phyloP scores from a whole-genome alignment of 106 monocot genomes.

The Posidonia australis region DNA sequence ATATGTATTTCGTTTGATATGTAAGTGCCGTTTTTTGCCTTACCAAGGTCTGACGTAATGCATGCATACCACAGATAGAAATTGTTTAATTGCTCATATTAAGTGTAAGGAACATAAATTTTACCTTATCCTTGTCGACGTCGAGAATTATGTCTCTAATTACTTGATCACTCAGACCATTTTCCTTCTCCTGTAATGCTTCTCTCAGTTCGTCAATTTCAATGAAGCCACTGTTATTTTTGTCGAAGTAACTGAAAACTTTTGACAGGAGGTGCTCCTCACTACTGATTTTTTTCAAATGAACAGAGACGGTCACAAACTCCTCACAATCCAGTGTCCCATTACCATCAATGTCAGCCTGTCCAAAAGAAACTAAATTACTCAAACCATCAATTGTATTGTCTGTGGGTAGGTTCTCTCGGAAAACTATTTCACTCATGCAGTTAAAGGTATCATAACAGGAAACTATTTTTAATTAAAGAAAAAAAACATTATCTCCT shows the following conservation, averaged over 20 bases:
- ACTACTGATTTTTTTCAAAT: conserved; percentile 54
- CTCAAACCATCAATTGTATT: neutral
- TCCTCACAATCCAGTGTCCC: conserved; percentile 72
- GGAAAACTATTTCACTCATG: too few relatives aligned
- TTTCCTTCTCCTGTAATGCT: conserved; percentile 45
- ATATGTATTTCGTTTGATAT: too few relatives aligned
- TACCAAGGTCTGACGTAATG: too few relatives aligned
- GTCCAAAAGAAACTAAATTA: neutral
- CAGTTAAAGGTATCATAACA: too few relatives aligned
- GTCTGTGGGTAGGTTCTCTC: neutral
- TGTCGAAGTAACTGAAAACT: conserved; percentile 76
- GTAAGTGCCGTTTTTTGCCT: too few relatives aligned
- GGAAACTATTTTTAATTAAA: too few relatives aligned
- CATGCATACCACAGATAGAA: too few relatives aligned
- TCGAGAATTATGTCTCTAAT: conserved; percentile 60
- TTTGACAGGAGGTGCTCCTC: conserved; percentile 46
- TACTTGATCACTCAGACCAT: conserved; percentile 37
- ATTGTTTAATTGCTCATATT: too few relatives aligned
- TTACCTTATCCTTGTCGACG: conserved; percentile 76
- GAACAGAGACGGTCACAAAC: conserved; percentile 67
- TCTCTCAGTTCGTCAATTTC: conserved; percentile 77
- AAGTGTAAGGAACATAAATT: neutral
- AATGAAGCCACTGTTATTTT: conserved; percentile 68
- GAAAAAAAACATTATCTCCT: too few relatives aligned
- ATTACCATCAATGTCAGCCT: conserved; percentile 76